Evolutionary conservation across 768 basidiomycete genomes (phyloP), one percentile per base, ranked within the genome.

Genomic region (Rhizopogon rudus): DNA sequence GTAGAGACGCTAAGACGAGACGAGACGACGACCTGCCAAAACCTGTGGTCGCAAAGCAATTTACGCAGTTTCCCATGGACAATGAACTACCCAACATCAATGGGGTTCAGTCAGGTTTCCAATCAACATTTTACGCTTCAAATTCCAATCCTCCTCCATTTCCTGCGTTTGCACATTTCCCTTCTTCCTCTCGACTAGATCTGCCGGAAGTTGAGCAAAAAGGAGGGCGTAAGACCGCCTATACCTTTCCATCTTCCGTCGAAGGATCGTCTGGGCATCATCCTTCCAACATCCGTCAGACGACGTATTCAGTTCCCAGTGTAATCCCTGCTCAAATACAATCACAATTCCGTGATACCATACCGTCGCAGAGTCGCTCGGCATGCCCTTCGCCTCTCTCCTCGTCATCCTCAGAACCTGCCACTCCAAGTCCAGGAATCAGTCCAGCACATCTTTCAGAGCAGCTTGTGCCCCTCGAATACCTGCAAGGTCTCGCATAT

Each of bases 381-480:
- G 61, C 60, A 52, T 62, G 65, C 60, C 63, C 67, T 48, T 65
- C 66, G 6, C 60, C 71, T n/a, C 69, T 70, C 22, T 75, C 70
- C 20, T 69, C 73, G 25, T 67, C 75, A 0, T 75, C 73, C 6
- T 68, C 79, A 29, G 59, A 61, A 41, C 73, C 77, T 9, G 68
- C 73, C 3, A 70, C 71, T 9, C 73, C 73, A 22, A 74, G 67
- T 58, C 66, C 68, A 12, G 62, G 66, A 40, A 57, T 70, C 14
- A 43, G 37, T 12, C 20, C 56, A 5, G 9, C 53, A 17, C 63
- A 62, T 48, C n/a, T 72, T 41, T 60, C 68, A 0, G 69, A 70
- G 41, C 65, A 69, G 56, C 75, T 87, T 0, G 86, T 88, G 10
- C 86, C 86, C 44, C 77, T 88, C 31, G 79, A 83, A 60, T 79